Base-by-base conservation (phyloP, 2,329 filamentous ascomycete genomes). In the Grosmannia serpens region DNA sequence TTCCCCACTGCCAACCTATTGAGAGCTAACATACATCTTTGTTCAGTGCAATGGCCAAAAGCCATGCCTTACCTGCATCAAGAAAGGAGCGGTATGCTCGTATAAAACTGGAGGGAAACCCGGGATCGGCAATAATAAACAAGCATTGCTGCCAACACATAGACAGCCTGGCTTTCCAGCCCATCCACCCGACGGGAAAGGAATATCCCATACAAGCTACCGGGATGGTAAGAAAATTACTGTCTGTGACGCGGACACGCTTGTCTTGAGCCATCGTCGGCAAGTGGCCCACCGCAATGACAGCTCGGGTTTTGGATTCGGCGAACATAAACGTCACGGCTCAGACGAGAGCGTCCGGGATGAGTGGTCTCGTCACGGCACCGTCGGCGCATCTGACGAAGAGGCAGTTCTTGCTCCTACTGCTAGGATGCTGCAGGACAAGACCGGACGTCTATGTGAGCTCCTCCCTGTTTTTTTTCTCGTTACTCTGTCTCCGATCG, bases 361-460 rank as follows among this genome's bases (percentile, higher is more conserved):
- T 41, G 66, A 65, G 46, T 64, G 65, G 27, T 70, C 74, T 24
- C 70, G 69, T 47, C 68, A 72, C 53, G 74, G 70, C 61, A 73
- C 70, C 46, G 67, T 67, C 26, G 77, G 74, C 61, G 76, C 73
- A 2, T 70, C 72, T 41, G 79, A 80, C 46, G 80, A 84, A 61
- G 81, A 84, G 64, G 75, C 79, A 4, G 75, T 79, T 29, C 73
- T 83, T 29, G 77, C 78, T 61, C 75, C 77, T 11, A 74, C 80
- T 60, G 75, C 76, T 33, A 74, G 81, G 61, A 82, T 86, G 79
- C 70, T 86, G 46, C 76, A 81, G 63, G 82, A 86, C 65, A 75
- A 75, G 13, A 81, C 76, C 0, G 81, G 81, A 11, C 74, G 80
- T 63, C 70, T 84, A 38, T 71, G 80, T 83, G 71, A 68, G 80